phyloP scores from a whole-genome alignment of 2,329 filamentous ascomycete species.

The Sporothrix protearum region DNA sequence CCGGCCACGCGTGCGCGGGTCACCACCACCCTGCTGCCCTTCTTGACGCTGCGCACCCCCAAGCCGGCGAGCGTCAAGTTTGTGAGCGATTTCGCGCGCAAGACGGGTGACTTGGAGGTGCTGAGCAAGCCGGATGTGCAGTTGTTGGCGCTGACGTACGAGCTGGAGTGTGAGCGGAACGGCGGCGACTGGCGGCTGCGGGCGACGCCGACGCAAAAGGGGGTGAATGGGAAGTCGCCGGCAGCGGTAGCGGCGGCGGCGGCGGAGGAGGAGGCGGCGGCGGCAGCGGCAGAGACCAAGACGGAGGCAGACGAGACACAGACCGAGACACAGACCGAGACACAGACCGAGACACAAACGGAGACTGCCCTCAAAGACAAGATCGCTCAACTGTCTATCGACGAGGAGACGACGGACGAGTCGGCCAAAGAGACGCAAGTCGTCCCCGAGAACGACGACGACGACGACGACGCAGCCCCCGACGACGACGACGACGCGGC shows the following conservation, averaged over 20 bases:
- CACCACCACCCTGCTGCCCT: slow-evolving; percentile 80
- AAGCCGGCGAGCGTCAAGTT: slow-evolving; percentile 72
- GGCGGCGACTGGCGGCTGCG: slow-evolving; percentile 84
- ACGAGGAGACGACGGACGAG: slow-evolving; percentile 27
- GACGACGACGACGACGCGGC: slow-evolving; percentile 33
- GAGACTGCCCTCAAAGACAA: background rate
- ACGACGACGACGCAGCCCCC: slow-evolving; percentile 24
- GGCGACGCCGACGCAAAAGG: slow-evolving; percentile 73
- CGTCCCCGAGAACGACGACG: slow-evolving; percentile 30
- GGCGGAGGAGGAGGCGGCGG: background rate
- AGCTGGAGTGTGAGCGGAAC: slow-evolving; percentile 88
- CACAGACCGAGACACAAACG: slow-evolving; percentile 8
- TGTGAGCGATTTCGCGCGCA: slow-evolving; percentile 78
- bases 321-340: background rate
- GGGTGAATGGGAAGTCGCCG: slow-evolving; percentile 66
- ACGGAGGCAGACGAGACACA: background rate
- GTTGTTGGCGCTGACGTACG: slow-evolving; percentile 84
- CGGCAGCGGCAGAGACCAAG: background rate
- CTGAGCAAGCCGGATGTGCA: slow-evolving; percentile 87
- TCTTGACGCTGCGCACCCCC: slow-evolving; percentile 73
- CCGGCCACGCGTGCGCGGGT: slow-evolving; percentile 73
- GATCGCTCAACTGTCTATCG: slow-evolving; percentile 15
- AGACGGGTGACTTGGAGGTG: slow-evolving; percentile 84
- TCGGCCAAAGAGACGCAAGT: background rate
- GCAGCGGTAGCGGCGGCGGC: slow-evolving; percentile 27